phyloP scores from a whole-genome alignment of 1,284 basidiomycete species.

The Cutaneotrichosporon sp. region DNA sequence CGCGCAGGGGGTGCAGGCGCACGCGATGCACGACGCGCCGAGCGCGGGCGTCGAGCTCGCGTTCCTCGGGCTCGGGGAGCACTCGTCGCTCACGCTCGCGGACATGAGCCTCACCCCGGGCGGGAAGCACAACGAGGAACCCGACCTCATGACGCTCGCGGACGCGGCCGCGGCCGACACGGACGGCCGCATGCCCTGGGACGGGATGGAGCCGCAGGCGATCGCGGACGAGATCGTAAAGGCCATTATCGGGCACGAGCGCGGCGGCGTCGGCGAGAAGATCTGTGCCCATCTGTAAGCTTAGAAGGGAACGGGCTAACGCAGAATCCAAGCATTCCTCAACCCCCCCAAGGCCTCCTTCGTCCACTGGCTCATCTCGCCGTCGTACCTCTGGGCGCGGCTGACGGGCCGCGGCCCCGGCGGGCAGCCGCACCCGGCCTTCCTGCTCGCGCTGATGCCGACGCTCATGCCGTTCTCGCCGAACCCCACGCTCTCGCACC shows the following conservation, averaged over 20 bases:
- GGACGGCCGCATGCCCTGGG: conserved; percentile 30
- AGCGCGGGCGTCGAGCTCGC: conserved; percentile 14
- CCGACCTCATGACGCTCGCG: conserved; percentile 53
- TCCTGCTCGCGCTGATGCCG: conserved; percentile 38
- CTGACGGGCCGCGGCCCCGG: conserved; percentile 24
- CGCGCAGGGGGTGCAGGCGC: not conserved
- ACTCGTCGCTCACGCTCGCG: conserved; percentile 10
- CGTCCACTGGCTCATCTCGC: conserved; percentile 29
- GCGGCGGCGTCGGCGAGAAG: conserved; percentile 41
- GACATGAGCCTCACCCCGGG: conserved; percentile 12
- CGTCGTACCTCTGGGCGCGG: conserved; percentile 30
- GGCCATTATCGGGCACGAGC: conserved; percentile 34
- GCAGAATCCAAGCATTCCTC: conserved; percentile 37
- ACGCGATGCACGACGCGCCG: conserved; percentile 4
- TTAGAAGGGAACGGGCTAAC: not conserved
- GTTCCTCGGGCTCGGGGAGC: conserved; percentile 12
- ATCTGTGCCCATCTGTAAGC: conserved; percentile 47
- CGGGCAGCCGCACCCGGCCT: conserved; percentile 37
- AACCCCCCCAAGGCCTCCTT: conserved; percentile 17
- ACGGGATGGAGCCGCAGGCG: conserved; percentile 31
- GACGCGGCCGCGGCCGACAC: conserved; percentile 47
- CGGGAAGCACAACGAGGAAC: conserved; percentile 28
- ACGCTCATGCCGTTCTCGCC: conserved; percentile 28
- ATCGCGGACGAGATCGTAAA: conserved; percentile 37
- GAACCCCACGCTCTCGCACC: conserved; percentile 13